phyloP scores from a whole-genome alignment of 768 basidiomycete species.

The Exidia glandulosa region DNA sequence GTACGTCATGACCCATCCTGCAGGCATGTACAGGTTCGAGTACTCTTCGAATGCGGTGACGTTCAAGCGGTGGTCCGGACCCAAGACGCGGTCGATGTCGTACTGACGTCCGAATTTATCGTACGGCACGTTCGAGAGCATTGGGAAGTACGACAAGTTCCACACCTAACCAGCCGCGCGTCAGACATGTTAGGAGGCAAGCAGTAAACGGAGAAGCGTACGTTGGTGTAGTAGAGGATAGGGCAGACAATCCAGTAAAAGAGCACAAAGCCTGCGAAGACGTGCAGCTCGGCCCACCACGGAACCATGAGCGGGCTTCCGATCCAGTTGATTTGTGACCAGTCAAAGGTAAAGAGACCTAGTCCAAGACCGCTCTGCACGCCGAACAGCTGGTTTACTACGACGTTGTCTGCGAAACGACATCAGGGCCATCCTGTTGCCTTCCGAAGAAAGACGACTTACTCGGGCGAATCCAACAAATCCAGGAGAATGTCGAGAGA shows the following conservation, averaged over 20 bases:
- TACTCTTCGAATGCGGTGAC: constrained; percentile 29
- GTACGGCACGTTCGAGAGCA: constrained; percentile 24
- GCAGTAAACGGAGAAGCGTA: constrained; percentile 7
- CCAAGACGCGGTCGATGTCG: constrained; percentile 27
- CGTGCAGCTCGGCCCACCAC: constrained; percentile 39
- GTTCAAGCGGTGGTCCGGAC: constrained; percentile 21
- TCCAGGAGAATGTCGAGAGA: constrained; percentile 34
- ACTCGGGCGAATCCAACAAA: constrained; percentile 36
- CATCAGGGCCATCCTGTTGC: background rate
- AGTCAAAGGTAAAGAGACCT: constrained; percentile 39
- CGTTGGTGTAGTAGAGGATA: constrained; percentile 9
- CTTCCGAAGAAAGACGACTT: background rate
- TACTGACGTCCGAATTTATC: constrained; percentile 32
- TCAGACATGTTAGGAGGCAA: background rate
- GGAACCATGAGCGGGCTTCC: constrained; percentile 33
- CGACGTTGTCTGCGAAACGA: constrained; percentile 18
- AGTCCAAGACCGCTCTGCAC: constrained; percentile 32
- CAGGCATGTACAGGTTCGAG: constrained; percentile 34
- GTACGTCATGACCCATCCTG: constrained; percentile 29
- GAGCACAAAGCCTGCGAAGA: constrained; percentile 29
- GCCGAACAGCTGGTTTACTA: constrained; percentile 40
- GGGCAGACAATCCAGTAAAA: constrained; percentile 26
- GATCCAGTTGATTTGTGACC: constrained; percentile 33
- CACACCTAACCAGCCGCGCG: constrained; percentile 17
- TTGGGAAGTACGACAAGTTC: constrained; percentile 31